Percentiles rank a stretch among this genome's conserved stretches.
These are phyloP conservation scores for Graphilbum ipis-grandicollis DNA, from an alignment of 2,329 filamentous ascomycete species.

Conservation along the genomic window DNA sequence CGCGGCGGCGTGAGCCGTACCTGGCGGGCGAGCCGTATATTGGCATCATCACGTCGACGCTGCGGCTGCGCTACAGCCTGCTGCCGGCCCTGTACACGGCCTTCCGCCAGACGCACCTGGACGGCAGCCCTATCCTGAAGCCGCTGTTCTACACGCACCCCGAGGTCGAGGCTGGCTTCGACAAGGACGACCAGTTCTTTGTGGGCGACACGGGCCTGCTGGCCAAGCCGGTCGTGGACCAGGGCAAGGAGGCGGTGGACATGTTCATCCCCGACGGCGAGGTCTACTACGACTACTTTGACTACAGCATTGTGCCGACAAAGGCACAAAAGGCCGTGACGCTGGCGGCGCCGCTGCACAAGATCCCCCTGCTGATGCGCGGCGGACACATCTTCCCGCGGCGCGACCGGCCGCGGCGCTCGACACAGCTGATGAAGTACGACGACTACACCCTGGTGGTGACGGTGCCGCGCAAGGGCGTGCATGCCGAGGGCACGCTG, in stretches of 20 bases:
- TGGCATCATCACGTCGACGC: slow-evolving; percentile 68
- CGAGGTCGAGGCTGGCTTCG: slow-evolving; percentile 69
- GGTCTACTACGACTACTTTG: slow-evolving; percentile 91
- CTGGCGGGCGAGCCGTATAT: slow-evolving; percentile 71
- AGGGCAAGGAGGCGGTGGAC: slow-evolving; percentile 54
- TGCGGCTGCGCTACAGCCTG: slow-evolving; percentile 76
- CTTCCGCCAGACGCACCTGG: slow-evolving; percentile 73
- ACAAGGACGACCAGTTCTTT: slow-evolving; percentile 84
- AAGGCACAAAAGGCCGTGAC: slow-evolving; percentile 53
- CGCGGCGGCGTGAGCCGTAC: slow-evolving; percentile 86
- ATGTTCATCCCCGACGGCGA: slow-evolving; percentile 82
- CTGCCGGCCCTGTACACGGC: slow-evolving; percentile 94
- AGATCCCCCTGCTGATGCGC: slow-evolving; percentile 79
- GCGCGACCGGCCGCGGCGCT: slow-evolving; percentile 73
- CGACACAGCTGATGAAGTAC: slow-evolving; percentile 74
- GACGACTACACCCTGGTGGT: slow-evolving; percentile 91
- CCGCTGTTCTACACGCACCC: slow-evolving; percentile 92
- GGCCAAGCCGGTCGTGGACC: slow-evolving; percentile 74
- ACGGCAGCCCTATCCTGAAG: slow-evolving; percentile 73
- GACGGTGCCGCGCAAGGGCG: slow-evolving; percentile 42
- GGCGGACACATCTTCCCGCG: slow-evolving; percentile 85
- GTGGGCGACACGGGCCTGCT: slow-evolving; percentile 75
- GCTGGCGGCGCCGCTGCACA: slow-evolving; percentile 63
- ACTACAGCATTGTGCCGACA: slow-evolving; percentile 55
- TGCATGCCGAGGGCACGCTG: slow-evolving; percentile 58